Percentiles rank a stretch among this genome's conserved stretches.
These are phyloP conservation scores for Phylloporus rhodoxanthus DNA, from an alignment of 768 basidiomycete genomes.

Conservation along the genomic window DNA sequence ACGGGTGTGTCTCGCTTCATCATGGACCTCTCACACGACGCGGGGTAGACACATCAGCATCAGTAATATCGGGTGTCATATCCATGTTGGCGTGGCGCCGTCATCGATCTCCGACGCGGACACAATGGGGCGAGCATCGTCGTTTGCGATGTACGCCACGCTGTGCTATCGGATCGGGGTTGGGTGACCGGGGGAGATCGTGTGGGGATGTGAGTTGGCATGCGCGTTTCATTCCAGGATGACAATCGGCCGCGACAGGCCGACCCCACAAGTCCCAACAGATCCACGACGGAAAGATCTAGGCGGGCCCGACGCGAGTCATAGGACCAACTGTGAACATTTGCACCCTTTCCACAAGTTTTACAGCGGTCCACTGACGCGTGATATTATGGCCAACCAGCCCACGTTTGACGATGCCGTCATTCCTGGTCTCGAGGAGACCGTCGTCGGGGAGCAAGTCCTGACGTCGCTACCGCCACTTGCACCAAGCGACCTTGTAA, in stretches of 20 bases:
- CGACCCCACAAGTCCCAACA: neutral
- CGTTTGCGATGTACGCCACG: neutral
- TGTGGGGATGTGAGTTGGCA: neutral
- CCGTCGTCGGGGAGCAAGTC: neutral
- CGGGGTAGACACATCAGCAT: neutral
- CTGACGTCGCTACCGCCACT: neutral
- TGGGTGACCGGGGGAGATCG: neutral
- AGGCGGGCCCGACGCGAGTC: neutral
- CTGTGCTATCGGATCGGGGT: neutral
- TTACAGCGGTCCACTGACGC: neutral
- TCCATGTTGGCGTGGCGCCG: neutral
- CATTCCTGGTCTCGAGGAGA: neutral
- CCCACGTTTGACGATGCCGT: neutral
- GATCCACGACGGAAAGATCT: neutral
- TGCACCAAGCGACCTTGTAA: neutral
- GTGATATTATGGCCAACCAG: neutral
- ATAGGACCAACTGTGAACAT: neutral
- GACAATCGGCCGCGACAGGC: neutral
- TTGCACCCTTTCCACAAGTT: neutral
- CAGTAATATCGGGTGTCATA: neutral
- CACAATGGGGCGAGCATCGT: neutral
- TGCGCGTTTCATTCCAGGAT: neutral
- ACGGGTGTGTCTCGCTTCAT: neutral
- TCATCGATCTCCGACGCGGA: neutral
- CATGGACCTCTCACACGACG: neutral